Evolutionary conservation across 2,329 filamentous ascomycete genomes (phyloP).

Genomic region (Fusarium foetens): DNA sequence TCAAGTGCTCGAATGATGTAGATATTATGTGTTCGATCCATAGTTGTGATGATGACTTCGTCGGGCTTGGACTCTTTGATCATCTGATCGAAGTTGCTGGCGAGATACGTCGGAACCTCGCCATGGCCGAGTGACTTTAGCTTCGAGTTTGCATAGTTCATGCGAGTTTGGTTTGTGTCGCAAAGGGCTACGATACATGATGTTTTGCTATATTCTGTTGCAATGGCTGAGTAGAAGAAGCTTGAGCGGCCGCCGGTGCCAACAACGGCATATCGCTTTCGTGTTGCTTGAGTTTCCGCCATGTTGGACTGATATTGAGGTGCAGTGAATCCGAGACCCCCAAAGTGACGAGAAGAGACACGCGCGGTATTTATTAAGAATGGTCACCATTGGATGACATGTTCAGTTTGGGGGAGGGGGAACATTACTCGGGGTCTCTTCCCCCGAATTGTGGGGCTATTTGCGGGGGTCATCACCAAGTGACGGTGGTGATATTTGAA

Average conservation of each 20-base stretch:
- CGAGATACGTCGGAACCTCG: constrained; percentile 63
- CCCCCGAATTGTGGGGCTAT: constrained; percentile 19
- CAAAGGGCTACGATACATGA: constrained; percentile 66
- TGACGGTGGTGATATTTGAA: not conserved
- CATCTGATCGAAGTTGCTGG: constrained; percentile 67
- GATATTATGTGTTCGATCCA: constrained; percentile 69
- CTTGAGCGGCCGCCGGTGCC: constrained; percentile 68
- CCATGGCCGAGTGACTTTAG: constrained; percentile 58
- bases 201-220: constrained; percentile 60
- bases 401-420: not conserved
- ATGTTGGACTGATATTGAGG: not conserved
- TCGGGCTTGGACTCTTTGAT: constrained; percentile 65
- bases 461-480: constrained; percentile 9
- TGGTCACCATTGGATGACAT: not conserved
- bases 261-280: constrained; percentile 64
- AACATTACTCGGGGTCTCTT: constrained; percentile 22
- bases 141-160: constrained; percentile 64
- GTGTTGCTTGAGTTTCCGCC: constrained; percentile 20
- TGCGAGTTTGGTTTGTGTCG: constrained; percentile 69
- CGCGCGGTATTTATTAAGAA: constrained; percentile 14
- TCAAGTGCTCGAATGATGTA: constrained; percentile 70
- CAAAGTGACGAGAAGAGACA: too few species aligned
- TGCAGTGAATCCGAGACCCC: not conserved
- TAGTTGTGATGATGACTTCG: constrained; percentile 71
- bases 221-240: constrained; percentile 70